Evolutionary conservation across 2,329 filamentous ascomycete species (phyloP).

Genomic region (Ceratocystiopsis brevicomis): DNA sequence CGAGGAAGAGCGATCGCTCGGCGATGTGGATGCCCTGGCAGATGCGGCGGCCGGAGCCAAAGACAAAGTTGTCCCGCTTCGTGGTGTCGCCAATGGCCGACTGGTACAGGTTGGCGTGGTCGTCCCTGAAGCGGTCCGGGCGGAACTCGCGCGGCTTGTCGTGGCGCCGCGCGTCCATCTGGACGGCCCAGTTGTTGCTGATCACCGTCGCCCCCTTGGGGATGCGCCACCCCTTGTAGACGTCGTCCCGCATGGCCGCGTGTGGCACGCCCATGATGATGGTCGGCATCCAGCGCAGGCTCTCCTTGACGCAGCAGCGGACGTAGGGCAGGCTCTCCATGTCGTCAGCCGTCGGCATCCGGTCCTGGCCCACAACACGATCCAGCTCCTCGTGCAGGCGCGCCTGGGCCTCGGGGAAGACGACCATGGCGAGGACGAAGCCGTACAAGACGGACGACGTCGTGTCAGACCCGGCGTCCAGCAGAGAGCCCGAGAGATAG

Average conservation of each 20-base stretch:
- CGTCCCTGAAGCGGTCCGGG: slow-evolving; percentile 19
- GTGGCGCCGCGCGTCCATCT: slow-evolving; percentile 25
- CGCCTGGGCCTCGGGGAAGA: slow-evolving; percentile 22
- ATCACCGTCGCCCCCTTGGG: slow-evolving; percentile 25
- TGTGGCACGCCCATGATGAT: slow-evolving; percentile 22
- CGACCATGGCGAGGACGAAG: slow-evolving; percentile 27
- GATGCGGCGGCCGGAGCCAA: slow-evolving; percentile 35
- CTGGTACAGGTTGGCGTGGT: slow-evolving; percentile 11
- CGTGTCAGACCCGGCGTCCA: slow-evolving; percentile 24
- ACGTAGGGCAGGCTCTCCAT: slow-evolving; percentile 23
- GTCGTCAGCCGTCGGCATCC: slow-evolving; percentile 21
- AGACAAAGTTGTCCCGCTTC: slow-evolving; percentile 33
- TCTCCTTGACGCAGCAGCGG: slow-evolving; percentile 24
- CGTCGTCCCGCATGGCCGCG: slow-evolving; percentile 21
- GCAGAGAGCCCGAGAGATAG: slow-evolving; percentile 17
- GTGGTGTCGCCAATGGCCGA: slow-evolving; percentile 13
- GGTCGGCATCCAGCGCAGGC: slow-evolving; percentile 24
- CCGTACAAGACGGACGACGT: slow-evolving; percentile 20
- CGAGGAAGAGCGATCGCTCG: slow-evolving; percentile 27
- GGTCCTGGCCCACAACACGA: slow-evolving; percentile 18
- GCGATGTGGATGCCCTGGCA: slow-evolving; percentile 40
- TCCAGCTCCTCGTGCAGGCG: slow-evolving; percentile 23
- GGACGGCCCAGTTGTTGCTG: slow-evolving; percentile 23
- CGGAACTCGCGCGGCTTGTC: slow-evolving; percentile 23
- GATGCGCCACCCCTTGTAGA: slow-evolving; percentile 25